phyloP scores from a whole-genome alignment of 2,329 filamentous ascomycete species.

The Cucurbitaria berberidis region DNA sequence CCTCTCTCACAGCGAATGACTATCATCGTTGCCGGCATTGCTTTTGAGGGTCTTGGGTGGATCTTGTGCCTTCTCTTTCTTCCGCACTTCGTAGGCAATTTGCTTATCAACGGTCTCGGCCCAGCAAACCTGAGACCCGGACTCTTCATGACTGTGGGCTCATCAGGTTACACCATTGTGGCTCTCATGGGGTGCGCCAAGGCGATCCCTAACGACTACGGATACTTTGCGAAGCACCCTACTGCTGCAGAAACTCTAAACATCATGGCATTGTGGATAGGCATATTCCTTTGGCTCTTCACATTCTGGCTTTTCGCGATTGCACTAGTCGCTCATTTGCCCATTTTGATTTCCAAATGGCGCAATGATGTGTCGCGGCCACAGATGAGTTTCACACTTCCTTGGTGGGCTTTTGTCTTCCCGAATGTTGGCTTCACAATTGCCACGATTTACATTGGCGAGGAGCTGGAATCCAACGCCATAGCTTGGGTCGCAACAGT shows the following conservation, averaged over 20 bases:
- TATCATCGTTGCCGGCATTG: not conserved
- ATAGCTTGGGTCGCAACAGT: too few relatives aligned
- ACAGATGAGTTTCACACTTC: slow-evolving; percentile 62
- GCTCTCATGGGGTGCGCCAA: not conserved
- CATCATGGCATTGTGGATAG: not conserved
- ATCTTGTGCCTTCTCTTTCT: not conserved
- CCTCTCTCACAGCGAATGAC: not conserved
- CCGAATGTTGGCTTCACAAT: slow-evolving; percentile 46
- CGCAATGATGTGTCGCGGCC: too few relatives aligned
- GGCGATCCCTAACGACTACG: not conserved
- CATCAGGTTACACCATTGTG: not conserved
- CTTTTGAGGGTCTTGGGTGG: not conserved
- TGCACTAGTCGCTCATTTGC: slow-evolving; percentile 30
- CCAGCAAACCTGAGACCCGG: not conserved
- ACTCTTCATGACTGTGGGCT: not conserved
- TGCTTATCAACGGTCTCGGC: not conserved
- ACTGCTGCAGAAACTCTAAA: not conserved
- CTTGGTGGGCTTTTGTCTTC: slow-evolving; percentile 63
- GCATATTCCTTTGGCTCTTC: not conserved
- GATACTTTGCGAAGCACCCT: not conserved
- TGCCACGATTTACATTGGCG: slow-evolving; percentile 29
- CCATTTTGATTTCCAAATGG: slow-evolving; percentile 1
- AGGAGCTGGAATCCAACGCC: too few relatives aligned
- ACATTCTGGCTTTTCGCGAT: slow-evolving; percentile 58
- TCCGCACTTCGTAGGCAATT: not conserved